Base-by-base conservation (phyloP, 164 flowering plant genomes). In the Saururus chinensis region DNA sequence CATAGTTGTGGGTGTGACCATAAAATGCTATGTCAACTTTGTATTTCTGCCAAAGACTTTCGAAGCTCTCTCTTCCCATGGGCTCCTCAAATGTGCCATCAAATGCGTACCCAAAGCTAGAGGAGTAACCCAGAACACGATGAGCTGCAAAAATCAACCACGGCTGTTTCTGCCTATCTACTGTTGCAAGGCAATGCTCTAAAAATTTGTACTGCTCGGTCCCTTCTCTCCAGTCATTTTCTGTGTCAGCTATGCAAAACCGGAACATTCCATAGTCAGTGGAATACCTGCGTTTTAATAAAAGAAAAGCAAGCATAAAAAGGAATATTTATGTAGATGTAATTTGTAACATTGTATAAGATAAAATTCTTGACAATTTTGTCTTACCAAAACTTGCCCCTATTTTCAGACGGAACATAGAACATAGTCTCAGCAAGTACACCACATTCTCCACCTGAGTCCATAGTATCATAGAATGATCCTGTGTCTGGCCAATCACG, bases 381-480 rank as follows among this genome's bases (percentile, higher is more conserved):
- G 4, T 12, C 40, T 75, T 80, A 90, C 98, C 98, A 91, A 59
- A 81, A 88, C 66, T 88, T 92, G 6, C 86, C 92, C 63, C 87
- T 74, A 73, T 92, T 88, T 64, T 92, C 89, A n/a, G 88, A 89
- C 26, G 98, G 96, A 57, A 82, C 84, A 64, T 81, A 88, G 60
- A 78, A 91, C 85, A 82, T 85, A 65, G 86, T 92, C 79, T 92
- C 83, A 20, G 90, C 85, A 2, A 61, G 76, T 64, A 92, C 96
- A 25, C 95, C 96, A 65, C 95, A 92, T 74, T 88, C 98, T 7
- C 96, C 98, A 64, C 96, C 96, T 8, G 98, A 88, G 74, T 87
- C 95, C 1, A 6, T 19, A 7, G 26, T 59, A 42, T 71, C 71
- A 63, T 85, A 92, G 71, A 85, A 88, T 48, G 96, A 88, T 60